Conservation (phyloP, 1,139 yeast genomes). For the Nadsonia starkeyi-henricii region DNA sequence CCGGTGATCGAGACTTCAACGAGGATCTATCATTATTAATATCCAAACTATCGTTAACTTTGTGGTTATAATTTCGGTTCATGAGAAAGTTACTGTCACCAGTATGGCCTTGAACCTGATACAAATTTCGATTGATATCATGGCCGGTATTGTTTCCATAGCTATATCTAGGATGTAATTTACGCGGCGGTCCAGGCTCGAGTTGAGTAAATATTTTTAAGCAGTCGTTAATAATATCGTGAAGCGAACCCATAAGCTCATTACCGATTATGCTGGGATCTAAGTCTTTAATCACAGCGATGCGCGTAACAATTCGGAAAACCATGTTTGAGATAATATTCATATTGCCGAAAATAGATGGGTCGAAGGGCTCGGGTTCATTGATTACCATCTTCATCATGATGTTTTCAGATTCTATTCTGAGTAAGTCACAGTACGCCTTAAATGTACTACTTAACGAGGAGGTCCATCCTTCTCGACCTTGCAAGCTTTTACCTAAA, state of each 20-base stretch:
- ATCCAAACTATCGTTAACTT: too few relatives aligned
- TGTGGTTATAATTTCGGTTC: background rate
- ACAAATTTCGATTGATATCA: background rate
- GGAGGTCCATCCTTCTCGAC: background rate
- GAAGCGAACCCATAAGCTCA: background rate
- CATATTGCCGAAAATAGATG: background rate
- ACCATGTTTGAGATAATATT: background rate
- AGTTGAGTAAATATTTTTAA: background rate
- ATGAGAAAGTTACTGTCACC: background rate
- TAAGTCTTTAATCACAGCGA: background rate
- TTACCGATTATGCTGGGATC: background rate
- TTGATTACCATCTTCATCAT: background rate
- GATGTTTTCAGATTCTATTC: background rate
- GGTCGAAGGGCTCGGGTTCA: background rate
- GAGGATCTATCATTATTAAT: background rate
- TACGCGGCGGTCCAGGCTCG: background rate
- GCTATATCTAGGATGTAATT: background rate
- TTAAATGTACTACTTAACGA: background rate
- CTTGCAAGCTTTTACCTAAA: background rate
- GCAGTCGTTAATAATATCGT: background rate
- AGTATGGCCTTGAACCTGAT: background rate
- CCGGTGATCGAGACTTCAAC: background rate
- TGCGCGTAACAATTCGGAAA: background rate
- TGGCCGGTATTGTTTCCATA: background rate
- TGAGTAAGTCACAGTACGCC: background rate